phyloP scores from a whole-genome alignment of 208 protist genomes.

The Pavlovales sp. region DNA sequence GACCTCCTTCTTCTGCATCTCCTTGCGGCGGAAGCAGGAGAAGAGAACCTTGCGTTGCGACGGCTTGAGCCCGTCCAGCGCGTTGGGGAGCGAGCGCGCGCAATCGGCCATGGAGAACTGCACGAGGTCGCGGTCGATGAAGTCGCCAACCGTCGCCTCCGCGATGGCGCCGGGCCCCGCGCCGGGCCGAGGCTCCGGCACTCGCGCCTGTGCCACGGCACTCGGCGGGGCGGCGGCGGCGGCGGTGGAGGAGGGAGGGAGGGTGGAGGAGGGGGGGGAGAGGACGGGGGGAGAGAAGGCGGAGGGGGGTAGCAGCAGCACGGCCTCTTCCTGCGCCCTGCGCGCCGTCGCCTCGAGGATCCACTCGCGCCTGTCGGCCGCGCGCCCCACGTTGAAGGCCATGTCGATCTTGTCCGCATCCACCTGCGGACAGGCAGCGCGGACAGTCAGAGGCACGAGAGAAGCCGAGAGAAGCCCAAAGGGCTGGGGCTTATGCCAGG shows the following conservation, averaged over 20 bases:
- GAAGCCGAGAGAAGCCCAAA: no score
- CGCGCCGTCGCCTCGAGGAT: neutral
- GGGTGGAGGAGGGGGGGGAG: no score
- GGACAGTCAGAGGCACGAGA: no score
- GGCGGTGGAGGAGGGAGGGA: no score
- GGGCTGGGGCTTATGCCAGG: no score
- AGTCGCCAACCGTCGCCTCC: neutral
- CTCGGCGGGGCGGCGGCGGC: neutral
- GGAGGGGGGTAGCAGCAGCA: no score
- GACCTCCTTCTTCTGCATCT: constrained; percentile 4
- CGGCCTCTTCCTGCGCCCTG: no score
- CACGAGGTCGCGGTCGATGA: constrained; percentile 84
- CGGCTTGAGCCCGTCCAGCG: constrained; percentile 99
- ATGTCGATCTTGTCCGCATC: constrained; percentile 89
- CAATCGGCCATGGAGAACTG: constrained; percentile 90
- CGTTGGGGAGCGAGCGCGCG: constrained; percentile 76
- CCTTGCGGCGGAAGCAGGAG: constrained; percentile 76
- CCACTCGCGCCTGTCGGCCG: neutral
- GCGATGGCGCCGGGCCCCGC: neutral
- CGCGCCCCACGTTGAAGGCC: neutral
- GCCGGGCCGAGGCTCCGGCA: no score
- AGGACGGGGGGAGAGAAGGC: no score
- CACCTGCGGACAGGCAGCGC: no score
- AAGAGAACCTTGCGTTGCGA: constrained; percentile 99
- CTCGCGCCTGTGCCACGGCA: no score